phyloP scores from a whole-genome alignment of 176 grass and related monocot species.

The Oryza glaberrima region DNA sequence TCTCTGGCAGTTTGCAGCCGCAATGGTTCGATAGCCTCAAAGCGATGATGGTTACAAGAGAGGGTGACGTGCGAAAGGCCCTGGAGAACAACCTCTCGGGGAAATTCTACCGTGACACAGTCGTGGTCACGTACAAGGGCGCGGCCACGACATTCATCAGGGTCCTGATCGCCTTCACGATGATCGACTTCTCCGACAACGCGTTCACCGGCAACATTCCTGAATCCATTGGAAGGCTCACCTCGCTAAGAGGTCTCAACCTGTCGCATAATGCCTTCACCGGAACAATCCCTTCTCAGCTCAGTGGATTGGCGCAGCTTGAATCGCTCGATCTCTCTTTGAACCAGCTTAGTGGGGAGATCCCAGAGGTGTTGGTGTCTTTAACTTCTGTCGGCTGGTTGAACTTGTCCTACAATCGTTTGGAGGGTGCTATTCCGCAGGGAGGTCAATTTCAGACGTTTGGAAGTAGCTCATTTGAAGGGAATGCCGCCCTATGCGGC shows the following conservation, averaged over 20 bases:
- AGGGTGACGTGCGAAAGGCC: slow-evolving; percentile 34
- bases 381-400: slow-evolving; percentile 19
- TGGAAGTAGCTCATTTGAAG: slow-evolving; percentile 12
- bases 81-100: slow-evolving; percentile 45
- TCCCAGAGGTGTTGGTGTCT: slow-evolving; percentile 24
- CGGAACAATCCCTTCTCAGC: slow-evolving; percentile 34
- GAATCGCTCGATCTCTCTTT: slow-evolving; percentile 33
- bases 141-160: not conserved
- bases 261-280: slow-evolving; percentile 54
- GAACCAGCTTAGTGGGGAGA: slow-evolving; percentile 1
- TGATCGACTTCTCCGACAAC: slow-evolving; percentile 35
- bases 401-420: slow-evolving; percentile 34
- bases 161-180: slow-evolving; percentile 19
- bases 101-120: slow-evolving; percentile 44
- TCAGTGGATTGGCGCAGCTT: slow-evolving; percentile 2
- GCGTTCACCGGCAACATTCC: slow-evolving; percentile 46
- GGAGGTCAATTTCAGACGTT: slow-evolving; percentile 29
- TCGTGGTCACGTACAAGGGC: slow-evolving; percentile 31
- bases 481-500: slow-evolving; percentile 26
- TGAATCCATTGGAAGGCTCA: slow-evolving; percentile 40
- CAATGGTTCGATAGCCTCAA: slow-evolving; percentile 21
- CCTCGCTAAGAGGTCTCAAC: slow-evolving; percentile 49
- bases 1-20: slow-evolving; percentile 47
- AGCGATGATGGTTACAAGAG: slow-evolving; percentile 21
- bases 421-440: slow-evolving; percentile 33